These are phyloP conservation scores for Pachysandra terminalis DNA, from an alignment of 164 flowering plant genomes.

Conservation along the genomic window DNA sequence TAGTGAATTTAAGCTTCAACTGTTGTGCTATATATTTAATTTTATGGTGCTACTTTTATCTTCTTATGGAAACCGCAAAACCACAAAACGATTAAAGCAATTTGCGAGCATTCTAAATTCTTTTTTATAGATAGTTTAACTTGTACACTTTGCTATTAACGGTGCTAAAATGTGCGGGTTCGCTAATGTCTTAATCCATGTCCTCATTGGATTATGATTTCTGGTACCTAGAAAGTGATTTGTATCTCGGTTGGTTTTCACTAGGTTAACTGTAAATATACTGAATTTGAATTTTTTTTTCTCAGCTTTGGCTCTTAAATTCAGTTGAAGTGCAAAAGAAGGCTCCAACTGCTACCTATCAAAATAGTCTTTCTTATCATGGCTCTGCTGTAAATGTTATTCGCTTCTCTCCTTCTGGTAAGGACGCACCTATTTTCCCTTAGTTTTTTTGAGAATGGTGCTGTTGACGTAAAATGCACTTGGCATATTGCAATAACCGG, in stretches of 20 bases:
- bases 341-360: slow-evolving; percentile 67
- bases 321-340: slow-evolving; percentile 54
- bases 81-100: too few relatives aligned
- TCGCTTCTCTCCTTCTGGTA: slow-evolving; percentile 95
- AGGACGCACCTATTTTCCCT: slow-evolving; percentile 6
- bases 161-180: too few relatives aligned
- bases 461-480: neutral
- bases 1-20: too few relatives aligned
- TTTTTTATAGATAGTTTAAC: too few relatives aligned
- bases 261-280: neutral
- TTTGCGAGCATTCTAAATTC: too few relatives aligned
- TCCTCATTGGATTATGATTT: too few relatives aligned
- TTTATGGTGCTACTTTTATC: too few relatives aligned
- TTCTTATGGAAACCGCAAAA: too few relatives aligned
- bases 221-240: neutral
- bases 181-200: neutral
- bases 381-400: slow-evolving; percentile 75
- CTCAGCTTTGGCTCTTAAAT: slow-evolving; percentile 72
- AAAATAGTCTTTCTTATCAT: slow-evolving; percentile 79
- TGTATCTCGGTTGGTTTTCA: neutral
- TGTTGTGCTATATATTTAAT: too few relatives aligned
- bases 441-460: neutral
- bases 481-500: neutral
- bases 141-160: too few relatives aligned
- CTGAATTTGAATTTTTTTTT: slow-evolving; percentile 5